Conservation (phyloP, 1,284 basidiomycete species). For the Ustilago bromivora region DNA sequence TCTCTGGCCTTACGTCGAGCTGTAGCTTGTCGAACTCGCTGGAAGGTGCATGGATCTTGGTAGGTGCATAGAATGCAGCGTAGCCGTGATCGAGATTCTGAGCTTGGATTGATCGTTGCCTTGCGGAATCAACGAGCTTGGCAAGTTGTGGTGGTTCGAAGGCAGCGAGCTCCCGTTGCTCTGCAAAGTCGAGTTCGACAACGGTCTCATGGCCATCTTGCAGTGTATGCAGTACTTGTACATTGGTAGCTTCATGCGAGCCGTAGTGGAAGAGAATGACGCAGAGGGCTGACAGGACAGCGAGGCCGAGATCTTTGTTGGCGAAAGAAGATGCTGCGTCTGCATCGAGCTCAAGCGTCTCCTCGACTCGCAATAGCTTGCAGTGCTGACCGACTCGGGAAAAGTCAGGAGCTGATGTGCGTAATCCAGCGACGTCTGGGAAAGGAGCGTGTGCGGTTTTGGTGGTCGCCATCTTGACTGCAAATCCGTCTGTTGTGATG, state of each 20-base stretch:
- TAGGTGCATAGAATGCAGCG: conserved; percentile 31
- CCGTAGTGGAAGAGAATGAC: conserved; percentile 48
- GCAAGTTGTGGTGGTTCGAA: conserved; percentile 22
- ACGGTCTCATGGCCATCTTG: conserved; percentile 17
- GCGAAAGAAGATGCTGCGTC: conserved; percentile 13
- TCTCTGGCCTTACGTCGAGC: conserved; percentile 22
- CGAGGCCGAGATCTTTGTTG: conserved; percentile 25
- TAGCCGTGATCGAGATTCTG: conserved; percentile 33
- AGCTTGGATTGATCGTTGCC: not conserved
- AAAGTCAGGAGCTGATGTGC: conserved; percentile 51
- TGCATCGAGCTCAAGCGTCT: conserved; percentile 16
- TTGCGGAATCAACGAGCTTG: conserved; percentile 13
- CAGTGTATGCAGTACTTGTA: conserved; percentile 31
- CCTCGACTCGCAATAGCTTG: conserved; percentile 27
- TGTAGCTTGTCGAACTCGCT: conserved; percentile 23
- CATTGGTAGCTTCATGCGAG: conserved; percentile 45
- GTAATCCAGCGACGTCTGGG: conserved; percentile 64
- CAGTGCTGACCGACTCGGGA: conserved; percentile 35
- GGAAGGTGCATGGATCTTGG: not conserved
- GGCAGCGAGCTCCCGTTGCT: conserved; percentile 16
- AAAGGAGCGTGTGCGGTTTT: conserved; percentile 55
- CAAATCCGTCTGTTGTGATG: not conserved
- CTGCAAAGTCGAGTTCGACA: conserved; percentile 44
- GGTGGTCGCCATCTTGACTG: conserved; percentile 17
- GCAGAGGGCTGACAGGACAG: conserved; percentile 44